Percentiles rank a stretch among this genome's conserved stretches.
phyloP scores from a whole-genome alignment of 495 filamentous ascomycete genomes.

The Rusavskia elegans region DNA sequence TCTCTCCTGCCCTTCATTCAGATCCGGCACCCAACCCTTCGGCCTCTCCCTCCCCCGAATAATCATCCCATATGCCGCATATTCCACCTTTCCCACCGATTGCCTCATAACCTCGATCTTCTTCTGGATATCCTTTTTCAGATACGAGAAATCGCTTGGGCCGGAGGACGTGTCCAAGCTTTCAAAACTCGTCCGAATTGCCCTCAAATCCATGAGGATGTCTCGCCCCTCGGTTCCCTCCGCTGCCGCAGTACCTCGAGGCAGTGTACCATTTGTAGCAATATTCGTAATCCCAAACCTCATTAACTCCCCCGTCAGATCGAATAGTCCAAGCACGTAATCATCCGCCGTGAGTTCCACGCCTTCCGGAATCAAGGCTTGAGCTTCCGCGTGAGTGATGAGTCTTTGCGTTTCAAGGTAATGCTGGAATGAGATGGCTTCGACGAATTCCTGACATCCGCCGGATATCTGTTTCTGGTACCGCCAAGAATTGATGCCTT shows the following conservation, averaged over 20 bases:
- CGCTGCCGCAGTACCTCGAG: conserved; percentile 14
- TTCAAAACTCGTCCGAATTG: conserved; percentile 59
- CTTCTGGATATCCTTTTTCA: conserved; percentile 51
- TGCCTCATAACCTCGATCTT: conserved; percentile 76
- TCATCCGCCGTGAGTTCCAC: conserved; percentile 63
- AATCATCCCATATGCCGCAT: conserved; percentile 67
- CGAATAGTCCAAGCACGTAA: conserved; percentile 83
- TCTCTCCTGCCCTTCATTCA: conserved; percentile 27
- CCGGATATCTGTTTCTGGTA: conserved; percentile 61
- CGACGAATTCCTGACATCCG: conserved; percentile 84
- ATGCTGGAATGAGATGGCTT: conserved; percentile 72
- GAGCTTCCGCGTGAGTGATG: conserved; percentile 46
- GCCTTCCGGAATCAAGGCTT: conserved; percentile 29
- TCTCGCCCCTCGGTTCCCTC: conserved; percentile 10
- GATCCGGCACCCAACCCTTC: conserved; percentile 81
- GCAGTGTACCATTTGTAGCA: conserved; percentile 42
- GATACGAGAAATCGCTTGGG: conserved; percentile 13
- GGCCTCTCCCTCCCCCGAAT: conserved; percentile 80
- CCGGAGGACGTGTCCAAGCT: conserved; percentile 35
- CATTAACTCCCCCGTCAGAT: conserved; percentile 91
- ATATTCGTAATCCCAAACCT: conserved; percentile 75
- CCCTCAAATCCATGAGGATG: conserved; percentile 60
- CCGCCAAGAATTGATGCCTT: conserved; percentile 62
- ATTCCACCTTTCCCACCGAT: conserved; percentile 89
- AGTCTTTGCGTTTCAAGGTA: conserved; percentile 67